Conservation (phyloP, 768 basidiomycete genomes). For the Mycena kentingensis region DNA sequence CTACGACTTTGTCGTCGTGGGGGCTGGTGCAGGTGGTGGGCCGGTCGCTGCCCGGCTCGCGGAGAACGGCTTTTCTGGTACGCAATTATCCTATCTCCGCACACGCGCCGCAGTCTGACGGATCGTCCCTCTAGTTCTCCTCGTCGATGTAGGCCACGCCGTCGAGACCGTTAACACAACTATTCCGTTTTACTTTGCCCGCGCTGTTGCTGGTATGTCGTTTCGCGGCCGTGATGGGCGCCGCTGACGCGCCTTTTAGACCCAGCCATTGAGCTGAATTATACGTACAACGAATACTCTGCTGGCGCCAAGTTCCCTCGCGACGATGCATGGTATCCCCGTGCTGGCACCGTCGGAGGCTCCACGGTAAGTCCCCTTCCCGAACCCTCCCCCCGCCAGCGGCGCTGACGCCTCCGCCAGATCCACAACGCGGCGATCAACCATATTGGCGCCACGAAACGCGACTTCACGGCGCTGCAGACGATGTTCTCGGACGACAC, state of each 20-base stretch:
- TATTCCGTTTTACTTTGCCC: slow-evolving; percentile 12
- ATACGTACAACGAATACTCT: too few species aligned
- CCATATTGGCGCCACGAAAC: not conserved
- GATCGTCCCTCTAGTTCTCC: not conserved
- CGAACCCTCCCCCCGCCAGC: too few species aligned
- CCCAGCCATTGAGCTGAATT: slow-evolving; percentile 13
- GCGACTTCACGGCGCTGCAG: slow-evolving; percentile 2
- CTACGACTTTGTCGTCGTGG: slow-evolving; percentile 9
- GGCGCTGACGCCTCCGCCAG: too few species aligned
- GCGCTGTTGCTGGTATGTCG: slow-evolving; percentile 11
- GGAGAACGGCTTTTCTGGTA: slow-evolving; percentile 8
- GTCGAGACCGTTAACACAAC: slow-evolving; percentile 16
- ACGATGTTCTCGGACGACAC: slow-evolving; percentile 28
- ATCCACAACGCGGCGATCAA: slow-evolving; percentile 6
- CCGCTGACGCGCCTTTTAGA: too few species aligned
- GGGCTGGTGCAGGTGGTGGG: slow-evolving; percentile 16
- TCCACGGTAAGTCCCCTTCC: too few species aligned
- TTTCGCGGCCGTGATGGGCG: too few species aligned
- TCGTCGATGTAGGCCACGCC: slow-evolving; percentile 16
- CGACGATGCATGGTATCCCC: too few species aligned
- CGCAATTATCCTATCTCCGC: not conserved
- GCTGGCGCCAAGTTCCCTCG: too few species aligned
- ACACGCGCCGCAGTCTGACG: not conserved
- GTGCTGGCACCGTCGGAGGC: too few species aligned
- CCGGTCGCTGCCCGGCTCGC: slow-evolving; percentile 14